A percentile compares a stretch with the other conserved stretches of the same genome.
These are phyloP conservation scores for Podochytrium sp. DNA, from an alignment of 192 early-diverging fungal genomes.

Conservation along the genomic window DNA sequence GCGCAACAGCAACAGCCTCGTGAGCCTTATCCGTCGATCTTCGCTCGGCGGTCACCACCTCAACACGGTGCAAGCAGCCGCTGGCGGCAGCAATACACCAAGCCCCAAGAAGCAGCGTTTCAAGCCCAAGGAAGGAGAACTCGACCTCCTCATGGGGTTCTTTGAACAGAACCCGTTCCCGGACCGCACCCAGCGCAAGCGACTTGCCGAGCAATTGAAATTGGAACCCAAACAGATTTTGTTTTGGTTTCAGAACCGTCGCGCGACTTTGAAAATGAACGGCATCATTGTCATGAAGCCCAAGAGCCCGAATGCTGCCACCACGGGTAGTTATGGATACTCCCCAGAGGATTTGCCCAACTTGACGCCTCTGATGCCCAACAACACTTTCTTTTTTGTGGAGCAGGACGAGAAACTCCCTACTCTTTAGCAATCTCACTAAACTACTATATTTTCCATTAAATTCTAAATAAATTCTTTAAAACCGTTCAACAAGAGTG, in stretches of 20 bases:
- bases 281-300: conserved; percentile 27
- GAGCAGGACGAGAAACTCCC: no score
- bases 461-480: no score
- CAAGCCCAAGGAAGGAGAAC: conserved; percentile 1
- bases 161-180: conserved; percentile 30
- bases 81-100: background rate
- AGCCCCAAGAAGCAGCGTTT: background rate
- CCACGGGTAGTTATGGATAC: background rate
- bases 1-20: background rate
- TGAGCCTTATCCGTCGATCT: background rate
- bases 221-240: conserved; percentile 17
- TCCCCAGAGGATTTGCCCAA: background rate
- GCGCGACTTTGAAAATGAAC: conserved; percentile 1
- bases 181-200: background rate
- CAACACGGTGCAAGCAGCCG: background rate
- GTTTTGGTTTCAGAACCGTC: conserved; percentile 27
- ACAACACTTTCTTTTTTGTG: background rate
- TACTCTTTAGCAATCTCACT: no score
- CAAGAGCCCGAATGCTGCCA: background rate
- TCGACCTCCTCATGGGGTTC: background rate
- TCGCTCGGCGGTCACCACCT: background rate
- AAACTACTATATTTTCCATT: no score
- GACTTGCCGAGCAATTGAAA: background rate
- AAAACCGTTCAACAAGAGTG: no score
- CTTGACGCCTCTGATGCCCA: background rate